Evolutionary conservation across 2,329 filamentous ascomycete genomes (phyloP).

Genomic region (Microthyrium microscopicum): DNA sequence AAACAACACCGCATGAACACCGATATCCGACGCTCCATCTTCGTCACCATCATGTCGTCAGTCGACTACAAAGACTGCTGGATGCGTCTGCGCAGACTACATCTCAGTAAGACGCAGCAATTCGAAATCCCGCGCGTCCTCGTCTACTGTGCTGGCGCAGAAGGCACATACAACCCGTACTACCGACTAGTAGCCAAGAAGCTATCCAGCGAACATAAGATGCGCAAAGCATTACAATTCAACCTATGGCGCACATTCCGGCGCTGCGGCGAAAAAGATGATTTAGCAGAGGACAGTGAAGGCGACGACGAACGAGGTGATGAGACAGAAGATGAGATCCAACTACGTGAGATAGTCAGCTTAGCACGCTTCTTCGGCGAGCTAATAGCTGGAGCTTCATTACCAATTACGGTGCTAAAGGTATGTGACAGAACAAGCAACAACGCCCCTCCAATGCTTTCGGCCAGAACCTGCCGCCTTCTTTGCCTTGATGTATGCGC

Average conservation of each 20-base stretch:
- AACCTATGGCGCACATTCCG: constrained; percentile 75
- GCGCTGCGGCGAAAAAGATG: constrained; percentile 63
- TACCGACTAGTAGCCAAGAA: constrained; percentile 73
- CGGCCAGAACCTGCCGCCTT: constrained; percentile 8
- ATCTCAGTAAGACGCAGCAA: constrained; percentile 71
- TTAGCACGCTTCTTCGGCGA: constrained; percentile 49
- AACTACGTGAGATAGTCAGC: constrained; percentile 46
- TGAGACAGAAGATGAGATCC: constrained; percentile 33
- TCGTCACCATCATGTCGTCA: constrained; percentile 76
- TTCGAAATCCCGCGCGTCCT: constrained; percentile 77
- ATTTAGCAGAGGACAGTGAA: constrained; percentile 38
- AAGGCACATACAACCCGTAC: constrained; percentile 78
- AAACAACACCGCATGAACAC: constrained; percentile 75
- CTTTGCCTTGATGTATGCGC: background rate
- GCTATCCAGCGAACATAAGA: constrained; percentile 56
- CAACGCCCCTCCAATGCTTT: background rate
- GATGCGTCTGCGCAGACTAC: constrained; percentile 61
- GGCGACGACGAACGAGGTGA: constrained; percentile 40
- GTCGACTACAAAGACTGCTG: constrained; percentile 73
- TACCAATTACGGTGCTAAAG: constrained; percentile 42
- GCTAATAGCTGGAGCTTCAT: constrained; percentile 41
- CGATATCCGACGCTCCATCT: constrained; percentile 75
- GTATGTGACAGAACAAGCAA: constrained; percentile 12
- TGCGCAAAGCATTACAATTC: constrained; percentile 76
- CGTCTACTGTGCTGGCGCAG: constrained; percentile 70